Conservation (phyloP, 345 rosid genomes). For the Erucastrum elatum region DNA sequence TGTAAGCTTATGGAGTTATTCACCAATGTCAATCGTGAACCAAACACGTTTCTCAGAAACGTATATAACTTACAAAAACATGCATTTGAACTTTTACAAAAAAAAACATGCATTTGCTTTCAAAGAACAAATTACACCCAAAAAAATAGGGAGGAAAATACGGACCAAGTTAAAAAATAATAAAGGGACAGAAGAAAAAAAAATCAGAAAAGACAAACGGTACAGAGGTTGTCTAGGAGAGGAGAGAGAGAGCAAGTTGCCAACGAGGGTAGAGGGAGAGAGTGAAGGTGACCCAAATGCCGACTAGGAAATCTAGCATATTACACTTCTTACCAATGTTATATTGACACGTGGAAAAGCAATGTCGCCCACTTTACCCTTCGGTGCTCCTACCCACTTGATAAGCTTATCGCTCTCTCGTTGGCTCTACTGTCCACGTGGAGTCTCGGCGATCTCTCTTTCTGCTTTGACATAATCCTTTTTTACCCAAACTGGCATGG, state of each 20-base stretch:
- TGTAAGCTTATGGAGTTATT: background rate
- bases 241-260: slow-evolving; percentile 9
- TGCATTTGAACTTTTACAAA: background rate
- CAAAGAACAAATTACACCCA: too few relatives aligned
- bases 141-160: background rate
- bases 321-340: background rate
- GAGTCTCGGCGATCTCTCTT: background rate
- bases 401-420: slow-evolving; percentile 41
- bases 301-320: slow-evolving; percentile 31
- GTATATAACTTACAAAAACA: background rate
- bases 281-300: slow-evolving; percentile 7
- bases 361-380: slow-evolving; percentile 25
- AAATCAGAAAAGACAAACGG: background rate
- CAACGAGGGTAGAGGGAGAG: background rate
- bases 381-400: slow-evolving; percentile 36
- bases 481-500: slow-evolving; percentile 30
- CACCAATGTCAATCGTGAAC: background rate
- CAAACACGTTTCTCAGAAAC: background rate
- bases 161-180: background rate
- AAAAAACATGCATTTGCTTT: too few relatives aligned
- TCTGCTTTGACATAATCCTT: background rate
- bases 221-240: slow-evolving; percentile 11
- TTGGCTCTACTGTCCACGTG: slow-evolving; percentile 21
- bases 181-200: background rate
- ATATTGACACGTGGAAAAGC: slow-evolving; percentile 31